Evolutionary conservation across 345 rosid species (phyloP), one percentile per base, ranked within the genome.

Genomic region (Boechera divaricarpa): DNA sequence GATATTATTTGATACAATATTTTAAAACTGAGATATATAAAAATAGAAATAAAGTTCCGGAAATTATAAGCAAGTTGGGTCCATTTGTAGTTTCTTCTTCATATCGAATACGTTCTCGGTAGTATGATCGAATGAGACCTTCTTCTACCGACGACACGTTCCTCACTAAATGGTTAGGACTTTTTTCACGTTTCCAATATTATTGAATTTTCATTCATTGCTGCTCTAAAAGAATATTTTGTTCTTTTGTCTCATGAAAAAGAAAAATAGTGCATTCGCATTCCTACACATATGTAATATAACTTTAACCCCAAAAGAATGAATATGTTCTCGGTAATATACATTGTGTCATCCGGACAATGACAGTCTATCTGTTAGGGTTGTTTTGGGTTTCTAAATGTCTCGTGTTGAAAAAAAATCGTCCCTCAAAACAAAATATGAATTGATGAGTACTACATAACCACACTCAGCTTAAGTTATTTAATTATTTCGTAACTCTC

Each of bases 1-100:
- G 77, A 78, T 78, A 78, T 72, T 78, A 72, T 78, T 65, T 77
- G 39, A 5, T 64, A 70, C 28, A 21, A 21, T 21, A 35, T 63
- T 35, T 24, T 63, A 33, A 7, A 33, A 15, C 39, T 38, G 11
- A 44, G 21, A 77, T 28, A 47, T 56, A 29, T 11, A 45, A 9
- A 36, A 47, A 38, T 28, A 47, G 56, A 5, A 72, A 28, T 63
- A 38, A 9, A 49, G 56, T 63, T 57, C 35, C 18, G 39, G 24
- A 58, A 21, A 11, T 12, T 7, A 78, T 65, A 65, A 78, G 49
- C 42, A 71, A 56, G 33, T 70, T 63, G 80, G 75, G 67, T 54
- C 80, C 71, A 55, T 28, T 7, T 55, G 65, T 77, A 63, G 63
- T 63, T 35, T 55, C 76, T 70, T 63, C 71, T 63, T 70, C 32